Percentiles rank a stretch among this genome's conserved stretches.
Evolutionary conservation across 768 basidiomycete species (phyloP).

Genomic region (Podaxis pistillaris): DNA sequence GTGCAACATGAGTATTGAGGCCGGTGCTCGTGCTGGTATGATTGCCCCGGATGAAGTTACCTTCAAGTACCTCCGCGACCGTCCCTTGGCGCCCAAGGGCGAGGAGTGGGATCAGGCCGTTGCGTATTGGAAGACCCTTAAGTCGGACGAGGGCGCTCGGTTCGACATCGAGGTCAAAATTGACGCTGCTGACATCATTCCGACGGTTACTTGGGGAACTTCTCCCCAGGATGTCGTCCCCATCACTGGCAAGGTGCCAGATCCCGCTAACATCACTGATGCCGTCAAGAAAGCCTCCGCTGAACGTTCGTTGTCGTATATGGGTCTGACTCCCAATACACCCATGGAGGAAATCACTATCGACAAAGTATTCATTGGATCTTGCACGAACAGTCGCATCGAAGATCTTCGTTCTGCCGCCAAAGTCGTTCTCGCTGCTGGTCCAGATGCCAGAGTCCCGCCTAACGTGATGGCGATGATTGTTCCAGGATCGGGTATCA

Average conservation of each 20-base stretch:
- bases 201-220: conserved; percentile 92
- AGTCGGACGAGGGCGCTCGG: conserved; percentile 77
- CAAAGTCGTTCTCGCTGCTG: conserved; percentile 70
- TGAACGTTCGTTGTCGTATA: conserved; percentile 77
- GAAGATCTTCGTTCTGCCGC: conserved; percentile 90
- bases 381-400: conserved; percentile 93
- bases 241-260: conserved; percentile 79
- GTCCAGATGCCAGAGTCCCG: conserved; percentile 71
- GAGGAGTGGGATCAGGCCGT: conserved; percentile 85
- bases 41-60: conserved; percentile 88
- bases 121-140: conserved; percentile 82
- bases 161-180: conserved; percentile 84
- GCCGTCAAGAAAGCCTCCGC: conserved; percentile 65
- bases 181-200: conserved; percentile 80
- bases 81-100: conserved; percentile 80
- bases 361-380: conserved; percentile 93
- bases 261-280: conserved; percentile 66
- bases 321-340: conserved; percentile 80
- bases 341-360: conserved; percentile 76
- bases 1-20: conserved; percentile 96
- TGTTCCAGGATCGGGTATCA: conserved; percentile 87
- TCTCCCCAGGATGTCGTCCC: conserved; percentile 86
- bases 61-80: conserved; percentile 77
- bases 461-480: conserved; percentile 82
- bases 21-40: conserved; percentile 91